Conservation (phyloP, 2,329 filamentous ascomycete genomes). For the Capronia americana region DNA sequence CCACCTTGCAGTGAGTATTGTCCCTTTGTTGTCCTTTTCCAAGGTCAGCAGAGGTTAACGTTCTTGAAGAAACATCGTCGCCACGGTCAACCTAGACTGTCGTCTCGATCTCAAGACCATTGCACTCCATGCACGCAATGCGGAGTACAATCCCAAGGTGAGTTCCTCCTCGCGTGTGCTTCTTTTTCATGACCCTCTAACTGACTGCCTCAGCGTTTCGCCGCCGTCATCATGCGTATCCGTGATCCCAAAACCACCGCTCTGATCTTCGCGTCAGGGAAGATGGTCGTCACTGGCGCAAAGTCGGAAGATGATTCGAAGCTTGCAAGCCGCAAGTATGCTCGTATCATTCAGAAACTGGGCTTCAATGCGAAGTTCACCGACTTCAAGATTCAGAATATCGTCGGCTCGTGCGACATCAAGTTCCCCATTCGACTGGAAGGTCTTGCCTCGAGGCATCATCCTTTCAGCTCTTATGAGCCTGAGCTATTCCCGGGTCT, state of each 20-base stretch:
- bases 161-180: conserved; percentile 44
- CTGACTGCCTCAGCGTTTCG: conserved; percentile 79
- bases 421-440: conserved; percentile 98
- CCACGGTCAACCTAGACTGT: conserved; percentile 97
- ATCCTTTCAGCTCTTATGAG: conserved; percentile 99
- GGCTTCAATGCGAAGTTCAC: conserved; percentile 99
- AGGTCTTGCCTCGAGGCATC: conserved; percentile 93
- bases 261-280: conserved; percentile 95
- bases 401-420: conserved; percentile 98
- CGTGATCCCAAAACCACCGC: conserved; percentile 98
- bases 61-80: conserved; percentile 89
- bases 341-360: conserved; percentile 98
- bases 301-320: conserved; percentile 98
- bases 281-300: conserved; percentile 99
- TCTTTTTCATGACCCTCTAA: conserved; percentile 37
- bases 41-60: conserved; percentile 58
- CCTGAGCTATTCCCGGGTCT: conserved; percentile 98
- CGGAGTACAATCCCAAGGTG: conserved; percentile 99
- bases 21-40: conserved; percentile 52
- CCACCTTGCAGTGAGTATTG: conserved; percentile 93
- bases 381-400: conserved; percentile 99
- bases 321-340: conserved; percentile 95
- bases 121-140: conserved; percentile 95
- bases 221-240: conserved; percentile 99
- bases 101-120: conserved; percentile 98